A percentile compares a stretch with the other conserved stretches of the same genome.
These are phyloP conservation scores for Ophiostoma tasmaniense DNA, from an alignment of 2,329 filamentous ascomycete species.

Conservation along the genomic window DNA sequence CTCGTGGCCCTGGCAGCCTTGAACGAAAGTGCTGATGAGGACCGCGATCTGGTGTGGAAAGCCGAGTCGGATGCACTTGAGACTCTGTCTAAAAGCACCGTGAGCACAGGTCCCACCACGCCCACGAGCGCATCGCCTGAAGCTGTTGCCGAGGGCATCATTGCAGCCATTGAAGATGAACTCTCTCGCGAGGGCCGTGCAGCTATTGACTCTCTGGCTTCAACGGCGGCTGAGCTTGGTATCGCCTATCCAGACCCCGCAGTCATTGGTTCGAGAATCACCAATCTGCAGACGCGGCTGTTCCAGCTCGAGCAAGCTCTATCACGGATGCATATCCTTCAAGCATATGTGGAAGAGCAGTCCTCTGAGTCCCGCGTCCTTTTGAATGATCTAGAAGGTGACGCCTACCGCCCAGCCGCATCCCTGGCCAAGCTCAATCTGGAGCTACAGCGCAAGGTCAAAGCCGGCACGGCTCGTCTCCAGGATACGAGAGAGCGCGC, in stretches of 20 bases:
- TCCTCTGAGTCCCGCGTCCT: conserved; percentile 33
- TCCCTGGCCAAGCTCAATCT: conserved; percentile 62
- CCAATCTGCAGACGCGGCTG: conserved; percentile 47
- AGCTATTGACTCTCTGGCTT: conserved; percentile 51
- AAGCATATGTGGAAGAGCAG: conserved; percentile 46
- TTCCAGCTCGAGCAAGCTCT: conserved; percentile 48
- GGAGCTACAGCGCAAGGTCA: conserved; percentile 63
- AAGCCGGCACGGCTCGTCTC: conserved; percentile 56
- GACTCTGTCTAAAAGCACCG: conserved; percentile 32
- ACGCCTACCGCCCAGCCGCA: conserved; percentile 45
- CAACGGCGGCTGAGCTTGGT: conserved; percentile 42
- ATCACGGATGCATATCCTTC: conserved; percentile 47
- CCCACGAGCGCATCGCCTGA: background rate
- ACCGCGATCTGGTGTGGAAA: conserved; percentile 47
- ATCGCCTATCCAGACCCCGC: conserved; percentile 40
- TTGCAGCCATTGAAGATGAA: conserved; percentile 45
- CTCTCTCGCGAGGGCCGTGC: conserved; percentile 47
- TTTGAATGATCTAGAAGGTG: conserved; percentile 35
- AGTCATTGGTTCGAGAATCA: conserved; percentile 42
- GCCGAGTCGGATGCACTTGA: conserved; percentile 53
- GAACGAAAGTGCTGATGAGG: conserved; percentile 72
- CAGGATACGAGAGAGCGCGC: conserved; percentile 54
- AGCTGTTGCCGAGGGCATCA: conserved; percentile 31
- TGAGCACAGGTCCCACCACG: background rate
- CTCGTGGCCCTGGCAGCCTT: conserved; percentile 64